Conservation (phyloP, 768 basidiomycete genomes). For the Kwoniella pini region DNA sequence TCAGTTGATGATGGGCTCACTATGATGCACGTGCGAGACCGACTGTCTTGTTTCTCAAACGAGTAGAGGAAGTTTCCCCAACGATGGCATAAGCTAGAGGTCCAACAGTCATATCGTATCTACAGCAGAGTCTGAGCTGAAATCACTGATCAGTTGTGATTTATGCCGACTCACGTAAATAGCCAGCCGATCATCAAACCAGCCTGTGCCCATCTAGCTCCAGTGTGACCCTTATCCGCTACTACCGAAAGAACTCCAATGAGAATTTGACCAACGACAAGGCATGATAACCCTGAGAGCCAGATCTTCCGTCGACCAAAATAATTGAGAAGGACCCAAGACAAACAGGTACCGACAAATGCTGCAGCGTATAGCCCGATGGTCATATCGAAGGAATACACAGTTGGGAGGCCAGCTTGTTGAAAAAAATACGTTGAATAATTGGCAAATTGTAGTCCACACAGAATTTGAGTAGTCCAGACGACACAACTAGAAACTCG, state of each 20-base stretch:
- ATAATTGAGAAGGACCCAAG: conserved; percentile 35
- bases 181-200: conserved; percentile 31
- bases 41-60: conserved; percentile 48
- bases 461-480: conserved; percentile 19
- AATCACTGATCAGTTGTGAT: neutral
- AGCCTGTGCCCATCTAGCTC: conserved; percentile 22
- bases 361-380: conserved; percentile 31
- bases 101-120: conserved; percentile 41
- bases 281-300: conserved; percentile 21
- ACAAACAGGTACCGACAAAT: conserved; percentile 39
- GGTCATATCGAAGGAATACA: conserved; percentile 28
- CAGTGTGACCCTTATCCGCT: conserved; percentile 26
- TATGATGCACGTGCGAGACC: conserved; percentile 35
- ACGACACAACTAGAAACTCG: conserved; percentile 28
- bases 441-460: conserved; percentile 20
- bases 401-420: conserved; percentile 37
- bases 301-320: conserved; percentile 48
- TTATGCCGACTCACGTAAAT: conserved; percentile 7
- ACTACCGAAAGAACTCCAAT: conserved; percentile 30
- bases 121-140: conserved; percentile 19
- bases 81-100: conserved; percentile 44
- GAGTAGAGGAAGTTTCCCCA: conserved; percentile 39
- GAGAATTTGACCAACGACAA: conserved; percentile 19
- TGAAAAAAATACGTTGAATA: conserved; percentile 34
- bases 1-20: neutral